Evolutionary conservation across 2,329 filamentous ascomycete species (phyloP).

Genomic region (Eurotiales sp.): DNA sequence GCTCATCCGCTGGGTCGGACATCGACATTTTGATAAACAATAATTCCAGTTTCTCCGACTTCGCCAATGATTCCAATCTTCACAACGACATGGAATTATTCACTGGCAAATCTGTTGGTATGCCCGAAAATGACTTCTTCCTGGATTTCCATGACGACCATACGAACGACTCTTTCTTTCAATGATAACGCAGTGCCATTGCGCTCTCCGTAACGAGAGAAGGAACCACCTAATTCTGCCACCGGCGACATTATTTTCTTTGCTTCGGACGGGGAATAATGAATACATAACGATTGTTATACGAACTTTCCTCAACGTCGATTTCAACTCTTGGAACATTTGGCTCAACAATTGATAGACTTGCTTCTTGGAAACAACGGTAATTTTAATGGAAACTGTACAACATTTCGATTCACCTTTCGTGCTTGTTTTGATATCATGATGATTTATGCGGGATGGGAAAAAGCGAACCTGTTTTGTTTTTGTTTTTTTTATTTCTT

Average conservation of each 20-base stretch:
- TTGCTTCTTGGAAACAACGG: neutral
- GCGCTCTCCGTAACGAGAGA: too few species aligned
- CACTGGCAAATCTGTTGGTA: constrained; percentile 25
- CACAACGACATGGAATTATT: constrained; percentile 31
- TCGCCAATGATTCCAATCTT: constrained; percentile 29
- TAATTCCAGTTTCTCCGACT: constrained; percentile 34
- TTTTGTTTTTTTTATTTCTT: neutral
- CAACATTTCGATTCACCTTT: neutral
- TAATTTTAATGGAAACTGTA: neutral
- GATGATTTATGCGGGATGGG: neutral
- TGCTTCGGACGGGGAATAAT: neutral
- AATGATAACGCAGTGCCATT: constrained; percentile 1
- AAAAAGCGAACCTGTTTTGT: neutral
- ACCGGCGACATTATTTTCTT: too few species aligned
- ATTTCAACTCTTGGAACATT: neutral
- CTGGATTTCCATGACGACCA: constrained; percentile 36
- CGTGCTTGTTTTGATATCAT: neutral
- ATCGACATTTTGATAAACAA: constrained; percentile 41
- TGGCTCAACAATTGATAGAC: neutral
- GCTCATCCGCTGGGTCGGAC: constrained; percentile 33
- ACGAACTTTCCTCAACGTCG: neutral
- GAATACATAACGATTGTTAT: neutral
- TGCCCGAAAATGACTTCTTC: constrained; percentile 32
- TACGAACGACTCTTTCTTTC: constrained; percentile 13
- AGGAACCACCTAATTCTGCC: too few species aligned